Base-by-base conservation (phyloP, 192 early-diverging fungal genomes). In the Dissophora globulifera region DNA sequence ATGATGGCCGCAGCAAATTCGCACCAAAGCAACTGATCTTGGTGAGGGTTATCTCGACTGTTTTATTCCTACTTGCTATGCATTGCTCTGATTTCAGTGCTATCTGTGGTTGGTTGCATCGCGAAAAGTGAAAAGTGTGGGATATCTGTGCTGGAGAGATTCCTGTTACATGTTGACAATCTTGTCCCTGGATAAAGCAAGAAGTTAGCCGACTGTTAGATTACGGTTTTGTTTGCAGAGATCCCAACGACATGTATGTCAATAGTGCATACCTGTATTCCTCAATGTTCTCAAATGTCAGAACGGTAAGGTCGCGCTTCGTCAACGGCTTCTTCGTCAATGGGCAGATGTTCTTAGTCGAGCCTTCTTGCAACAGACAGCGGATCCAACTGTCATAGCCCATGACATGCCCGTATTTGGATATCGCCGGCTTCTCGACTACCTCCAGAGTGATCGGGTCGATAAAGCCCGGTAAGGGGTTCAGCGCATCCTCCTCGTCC, bases 361-460 rank as follows among this genome's bases (percentile, higher is more conserved):
- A 84, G 32, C 89, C 91, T 63, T 90, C 91, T 43, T 90, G 87
- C 50, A 89, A 88, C 53, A 97, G 78, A 61, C 95, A 95, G 33
- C 94, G 90, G 32, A 94, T 90, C 93, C 93, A 94, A 70, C 86
- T 93, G 57, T 94, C 91, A 54, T 91, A 93, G 51, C 92, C 89
- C 92, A 94, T 93, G 35, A 93, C 92, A 76, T 93, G 92, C 17
- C 96, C 96, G 62, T 93, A 97, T 47, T 93, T 95, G 40, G 94
- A 96, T 45, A 98, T 97, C 3, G 96, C 96, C 16, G 96, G 96
- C 58, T 93, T 94, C 10, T 88, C 83, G 17, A 98, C 92, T 23
- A 88, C 87, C 62, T 98, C 95, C 41, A 98, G 71, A 16, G 94
- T 97, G 65, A 98, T 97, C 10, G 96, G 96, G 74, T 98, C 96